Evolutionary conservation across 768 basidiomycete genomes (phyloP), one percentile per base, ranked within the genome.

Genomic region (Paxillus involutus): DNA sequence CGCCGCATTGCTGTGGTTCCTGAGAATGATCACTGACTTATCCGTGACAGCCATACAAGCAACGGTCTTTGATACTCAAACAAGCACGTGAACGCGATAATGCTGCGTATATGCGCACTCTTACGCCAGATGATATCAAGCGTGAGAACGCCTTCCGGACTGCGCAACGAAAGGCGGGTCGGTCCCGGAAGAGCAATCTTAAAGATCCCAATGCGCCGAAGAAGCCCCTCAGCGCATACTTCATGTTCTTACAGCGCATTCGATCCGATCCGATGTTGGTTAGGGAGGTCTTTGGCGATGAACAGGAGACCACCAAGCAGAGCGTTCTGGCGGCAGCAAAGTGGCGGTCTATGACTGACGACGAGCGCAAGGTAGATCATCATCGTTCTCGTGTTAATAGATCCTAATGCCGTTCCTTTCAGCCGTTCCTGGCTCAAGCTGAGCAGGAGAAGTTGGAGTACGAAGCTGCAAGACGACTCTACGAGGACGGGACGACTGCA

Each of bases 121-220:
- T 95, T 44, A 94, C 94, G 0, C 94, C 94, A 6, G 91, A 94
- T 4, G 94, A 96, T 69, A 94, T 97, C 78, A 90, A 92, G 64
- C 88, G 86, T 66, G 94, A 97, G 81, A 97, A 97, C 69, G 79
- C 77, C 7, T 97, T 88, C 73, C 86, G 94, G 40, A 86, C 94
- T 39, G 91, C 92, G 30, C 94, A 96, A 72, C 86, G 94, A 55
- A 93, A 92, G 72, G 89, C 91, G 14, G 94, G 94, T 58, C 94
- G 93, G 71, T 94, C 90, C 37, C 81, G 92, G 58, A 91, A 89
- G 80, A 88, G 88, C 60, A 97, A 97, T 69, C 89, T 97, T 73
- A 96, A 95, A 75, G 94, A 97, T 68, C 94, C 94, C 33, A 96
- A 97, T 66, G 94, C 93, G 8, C 94, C 94, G 3, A 95, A 94